Percentiles rank a stretch among this genome's conserved stretches.
These are phyloP conservation scores for Ceratobasidium sp. DNA, from an alignment of 1,284 basidiomycete species.

Conservation along the genomic window DNA sequence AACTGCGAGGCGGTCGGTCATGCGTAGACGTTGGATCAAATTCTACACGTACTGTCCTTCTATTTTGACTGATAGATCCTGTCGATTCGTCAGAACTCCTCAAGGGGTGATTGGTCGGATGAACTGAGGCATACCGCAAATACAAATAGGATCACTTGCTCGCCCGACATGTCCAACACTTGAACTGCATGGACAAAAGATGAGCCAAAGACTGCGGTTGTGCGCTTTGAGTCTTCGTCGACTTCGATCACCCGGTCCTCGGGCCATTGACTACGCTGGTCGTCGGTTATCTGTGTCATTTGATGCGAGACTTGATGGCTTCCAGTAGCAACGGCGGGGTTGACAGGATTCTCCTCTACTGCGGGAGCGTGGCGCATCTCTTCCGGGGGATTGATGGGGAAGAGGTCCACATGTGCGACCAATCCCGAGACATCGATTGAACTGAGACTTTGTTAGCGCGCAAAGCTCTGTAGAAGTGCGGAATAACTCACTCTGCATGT, in stretches of 20 bases:
- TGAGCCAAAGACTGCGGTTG: slow-evolving; percentile 69
- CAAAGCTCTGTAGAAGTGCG: slow-evolving; percentile 12
- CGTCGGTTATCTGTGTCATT: background rate
- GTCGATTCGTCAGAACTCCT: background rate
- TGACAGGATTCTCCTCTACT: background rate
- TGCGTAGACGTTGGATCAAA: background rate
- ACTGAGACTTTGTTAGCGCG: slow-evolving; percentile 42
- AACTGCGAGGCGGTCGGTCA: slow-evolving; percentile 54
- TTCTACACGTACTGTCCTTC: slow-evolving; percentile 63
- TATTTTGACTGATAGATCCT: slow-evolving; percentile 70
- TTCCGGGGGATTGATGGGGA: slow-evolving; percentile 62
- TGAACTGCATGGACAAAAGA: slow-evolving; percentile 73
- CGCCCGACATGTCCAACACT: slow-evolving; percentile 65
- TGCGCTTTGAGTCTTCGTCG: slow-evolving; percentile 67
- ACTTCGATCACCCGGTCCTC: slow-evolving; percentile 12
- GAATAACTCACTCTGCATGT: slow-evolving; percentile 59
- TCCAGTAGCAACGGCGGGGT: background rate
- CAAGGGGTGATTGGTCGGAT: background rate
- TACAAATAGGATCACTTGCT: slow-evolving; percentile 75
- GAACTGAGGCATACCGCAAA: slow-evolving; percentile 68
- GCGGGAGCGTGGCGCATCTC: background rate
- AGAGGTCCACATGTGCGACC: slow-evolving; percentile 75
- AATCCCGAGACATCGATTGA: slow-evolving; percentile 57
- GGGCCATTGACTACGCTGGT: background rate
- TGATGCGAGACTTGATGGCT: background rate